Evolutionary conservation across 805 yeast species (phyloP), one percentile per base, ranked within the genome.

Genomic region (Schwanniomyces occidentalis): DNA sequence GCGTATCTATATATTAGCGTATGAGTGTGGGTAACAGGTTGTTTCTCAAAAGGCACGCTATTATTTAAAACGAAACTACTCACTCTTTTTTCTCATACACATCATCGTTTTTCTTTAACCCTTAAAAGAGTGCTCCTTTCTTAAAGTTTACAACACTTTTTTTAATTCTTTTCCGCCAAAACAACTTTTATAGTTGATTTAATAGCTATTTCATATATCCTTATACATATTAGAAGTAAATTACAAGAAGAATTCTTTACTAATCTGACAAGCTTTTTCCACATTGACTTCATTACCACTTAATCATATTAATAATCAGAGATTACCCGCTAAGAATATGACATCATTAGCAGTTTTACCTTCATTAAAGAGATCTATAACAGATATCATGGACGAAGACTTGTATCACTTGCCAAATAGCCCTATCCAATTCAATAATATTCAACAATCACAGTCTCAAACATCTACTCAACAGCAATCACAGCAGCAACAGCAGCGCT

Each of bases 361-460:
- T 16, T 56, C 61, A 10, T 58, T 74, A 25, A 73, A 75, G 52
- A 71, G 78, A 46, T 65, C 82, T 14, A 52, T 76, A 35, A 73
- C 78, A 12, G 82, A 77, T 42, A 72, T 76, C 14, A 69, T 76
- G 70, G 83, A 78, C 42, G 83, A 78, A 36, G 84, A 78, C 40
- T 57, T 78, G 19, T 76, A 76, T 44, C 73, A 67, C 30, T 43
- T 54, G 16, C 69, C 69, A 8, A 52, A 49, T 29, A 51, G 54
- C 40, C 46, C 51, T 15, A 34, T 44, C 27, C 36, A 43, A 20
- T 21, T 26, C 20, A 25, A 30, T 20, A 29, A 18, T n/a, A 34
- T 24, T 17, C 38, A 34, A 16, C 31, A 3, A 13, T 24, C 32
- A 7, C 34, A 30, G 18, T n/a, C n/a, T n/a, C 30, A 27, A 27